Evolutionary conservation across 768 basidiomycete genomes (phyloP).

Genomic region (Plicaturopsis crispa): DNA sequence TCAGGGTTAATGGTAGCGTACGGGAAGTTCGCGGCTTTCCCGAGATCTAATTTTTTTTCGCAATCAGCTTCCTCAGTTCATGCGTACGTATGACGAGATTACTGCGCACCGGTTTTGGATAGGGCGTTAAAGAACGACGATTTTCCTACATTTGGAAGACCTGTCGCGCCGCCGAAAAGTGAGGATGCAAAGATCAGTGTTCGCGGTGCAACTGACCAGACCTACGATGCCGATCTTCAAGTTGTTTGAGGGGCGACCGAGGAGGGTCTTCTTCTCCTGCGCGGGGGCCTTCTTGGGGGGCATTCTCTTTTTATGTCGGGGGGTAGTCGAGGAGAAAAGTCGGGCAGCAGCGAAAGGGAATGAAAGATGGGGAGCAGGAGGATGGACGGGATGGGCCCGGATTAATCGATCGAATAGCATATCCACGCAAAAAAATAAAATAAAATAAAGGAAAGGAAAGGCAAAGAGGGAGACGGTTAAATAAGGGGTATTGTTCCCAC

Average conservation of each 20-base stretch:
- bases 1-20: conserved; percentile 93
- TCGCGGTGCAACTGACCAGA: conserved; percentile 35
- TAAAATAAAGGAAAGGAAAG: conserved; percentile 4
- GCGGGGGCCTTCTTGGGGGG: conserved; percentile 80
- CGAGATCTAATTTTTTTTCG: conserved; percentile 49
- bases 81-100: not conserved
- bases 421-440: conserved; percentile 9
- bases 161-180: conserved; percentile 35
- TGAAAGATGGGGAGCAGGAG: conserved; percentile 9
- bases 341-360: conserved; percentile 11
- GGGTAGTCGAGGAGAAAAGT: conserved; percentile 30
- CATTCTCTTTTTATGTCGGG: conserved; percentile 62
- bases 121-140: conserved; percentile 98
- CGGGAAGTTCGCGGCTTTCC: conserved; percentile 96
- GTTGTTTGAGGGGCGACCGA: conserved; percentile 94
- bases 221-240: conserved; percentile 98
- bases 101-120: conserved; percentile 72
- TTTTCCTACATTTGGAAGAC: conserved; percentile 96
- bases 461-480: conserved; percentile 1
- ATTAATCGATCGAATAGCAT: conserved; percentile 26
- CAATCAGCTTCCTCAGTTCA: too few species aligned
- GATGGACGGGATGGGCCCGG: conserved; percentile 7
- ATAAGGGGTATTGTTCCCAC: conserved; percentile 7
- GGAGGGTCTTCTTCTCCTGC: conserved; percentile 76
- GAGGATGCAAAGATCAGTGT: conserved; percentile 6